phyloP scores from a whole-genome alignment of 768 basidiomycete species.

The Pulveroboletus frians region DNA sequence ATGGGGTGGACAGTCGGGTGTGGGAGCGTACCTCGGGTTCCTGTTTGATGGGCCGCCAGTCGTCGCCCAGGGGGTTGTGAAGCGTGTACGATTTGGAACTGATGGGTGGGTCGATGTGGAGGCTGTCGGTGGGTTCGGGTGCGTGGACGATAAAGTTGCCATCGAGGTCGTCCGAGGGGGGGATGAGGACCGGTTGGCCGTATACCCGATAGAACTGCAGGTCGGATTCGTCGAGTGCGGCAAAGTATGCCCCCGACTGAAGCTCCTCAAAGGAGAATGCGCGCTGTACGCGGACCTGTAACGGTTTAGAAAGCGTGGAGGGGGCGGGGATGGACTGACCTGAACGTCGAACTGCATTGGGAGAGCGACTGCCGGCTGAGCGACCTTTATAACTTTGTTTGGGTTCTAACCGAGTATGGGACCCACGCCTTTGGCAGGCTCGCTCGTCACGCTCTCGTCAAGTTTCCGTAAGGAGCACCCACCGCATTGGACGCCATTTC shows the following conservation, averaged over 20 bases:
- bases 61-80: conserved; percentile 25
- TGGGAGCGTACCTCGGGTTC: conserved; percentile 24
- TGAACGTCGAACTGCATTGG: conserved; percentile 26
- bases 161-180: conserved; percentile 19
- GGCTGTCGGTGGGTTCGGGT: not conserved
- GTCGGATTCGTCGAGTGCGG: conserved; percentile 30
- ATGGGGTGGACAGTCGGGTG: not conserved
- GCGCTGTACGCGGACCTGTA: conserved; percentile 28
- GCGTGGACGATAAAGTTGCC: conserved; percentile 15
- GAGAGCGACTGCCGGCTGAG: no score
- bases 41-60: conserved; percentile 23
- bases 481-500: conserved; percentile 25
- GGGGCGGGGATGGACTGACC: conserved; percentile 2
- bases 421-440: conserved; percentile 31
- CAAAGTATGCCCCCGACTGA: conserved; percentile 30
- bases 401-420: conserved; percentile 22
- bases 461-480: conserved; percentile 27
- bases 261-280: conserved; percentile 32
- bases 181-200: conserved; percentile 31
- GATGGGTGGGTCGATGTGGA: conserved; percentile 8
- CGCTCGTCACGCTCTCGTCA: no score
- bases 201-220: conserved; percentile 30
- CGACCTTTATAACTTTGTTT: conserved; percentile 30
- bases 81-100: conserved; percentile 28
- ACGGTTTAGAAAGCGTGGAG: not conserved